Conservation (phyloP, 108 stramenopile genomes). For the Cyclotella cryptica region DNA sequence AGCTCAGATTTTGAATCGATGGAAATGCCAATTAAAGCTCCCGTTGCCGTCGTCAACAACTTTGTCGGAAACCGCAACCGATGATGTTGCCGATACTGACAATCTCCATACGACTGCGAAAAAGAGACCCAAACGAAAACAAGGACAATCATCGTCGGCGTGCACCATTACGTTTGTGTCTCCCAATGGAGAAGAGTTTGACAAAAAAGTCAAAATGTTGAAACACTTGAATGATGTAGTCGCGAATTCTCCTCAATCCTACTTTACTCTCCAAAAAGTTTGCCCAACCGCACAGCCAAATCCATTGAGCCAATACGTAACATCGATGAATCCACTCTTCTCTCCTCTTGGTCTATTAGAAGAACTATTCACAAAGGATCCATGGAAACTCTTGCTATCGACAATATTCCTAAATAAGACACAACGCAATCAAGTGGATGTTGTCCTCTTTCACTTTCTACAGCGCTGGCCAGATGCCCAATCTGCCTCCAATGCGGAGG, state of each 20-base stretch:
- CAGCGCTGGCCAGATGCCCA: slow-evolving; percentile 61
- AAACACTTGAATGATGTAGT: not conserved
- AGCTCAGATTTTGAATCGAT: no score
- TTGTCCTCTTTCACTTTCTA: slow-evolving; percentile 54
- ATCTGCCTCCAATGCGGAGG: slow-evolving; percentile 28
- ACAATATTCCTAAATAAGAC: slow-evolving; percentile 75
- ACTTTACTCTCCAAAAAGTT: not conserved
- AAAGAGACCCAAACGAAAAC: no score
- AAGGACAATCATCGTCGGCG: no score
- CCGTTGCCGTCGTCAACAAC: no score
- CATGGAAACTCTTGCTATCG: slow-evolving; percentile 68
- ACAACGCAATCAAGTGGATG: slow-evolving; percentile 62
- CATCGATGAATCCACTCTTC: slow-evolving; percentile 22
- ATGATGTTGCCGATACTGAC: no score
- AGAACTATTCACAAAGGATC: slow-evolving; percentile 68
- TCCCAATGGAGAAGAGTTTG: not conserved
- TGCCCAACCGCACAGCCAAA: not conserved
- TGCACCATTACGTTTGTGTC: not conserved
- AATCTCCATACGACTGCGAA: no score
- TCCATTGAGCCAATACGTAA: not conserved
- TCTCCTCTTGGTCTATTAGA: slow-evolving; percentile 75
- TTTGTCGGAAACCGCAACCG: no score
- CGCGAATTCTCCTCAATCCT: not conserved
- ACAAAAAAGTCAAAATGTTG: not conserved
- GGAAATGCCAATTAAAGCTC: no score